These are phyloP conservation scores for Byssochlamys sp. DNA, from an alignment of 2,329 filamentous ascomycete genomes.

Conservation along the genomic window DNA sequence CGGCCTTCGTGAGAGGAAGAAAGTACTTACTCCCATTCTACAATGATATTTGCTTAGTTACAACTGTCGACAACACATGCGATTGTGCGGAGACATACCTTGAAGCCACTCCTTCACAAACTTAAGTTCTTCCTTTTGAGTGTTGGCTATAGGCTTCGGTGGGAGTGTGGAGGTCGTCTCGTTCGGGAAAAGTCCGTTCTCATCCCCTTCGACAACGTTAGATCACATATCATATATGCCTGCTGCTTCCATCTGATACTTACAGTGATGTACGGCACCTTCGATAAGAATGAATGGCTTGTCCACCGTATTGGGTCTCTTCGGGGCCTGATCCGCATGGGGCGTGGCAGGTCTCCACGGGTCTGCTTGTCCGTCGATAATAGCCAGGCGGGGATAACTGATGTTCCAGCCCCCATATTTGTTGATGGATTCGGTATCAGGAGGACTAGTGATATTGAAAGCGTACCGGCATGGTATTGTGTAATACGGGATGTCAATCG, in stretches of 20 bases:
- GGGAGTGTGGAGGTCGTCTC: slow-evolving; percentile 41
- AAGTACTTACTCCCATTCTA: background rate
- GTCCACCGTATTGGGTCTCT: slow-evolving; percentile 49
- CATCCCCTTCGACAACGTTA: slow-evolving; percentile 29
- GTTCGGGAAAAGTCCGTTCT: slow-evolving; percentile 43
- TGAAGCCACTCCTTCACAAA: slow-evolving; percentile 45
- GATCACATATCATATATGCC: background rate
- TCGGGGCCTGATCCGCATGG: slow-evolving; percentile 53
- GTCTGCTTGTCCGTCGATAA: slow-evolving; percentile 68
- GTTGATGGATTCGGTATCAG: slow-evolving; percentile 61
- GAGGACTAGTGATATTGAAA: slow-evolving; percentile 59
- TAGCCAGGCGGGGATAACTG: slow-evolving; percentile 63
- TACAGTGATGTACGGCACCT: slow-evolving; percentile 8
- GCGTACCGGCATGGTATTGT: slow-evolving; percentile 54
- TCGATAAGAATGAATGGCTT: slow-evolving; percentile 65
- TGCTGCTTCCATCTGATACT: background rate
- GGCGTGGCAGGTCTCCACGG: slow-evolving; percentile 69
- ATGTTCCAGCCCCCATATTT: slow-evolving; percentile 66
- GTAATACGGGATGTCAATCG: slow-evolving; percentile 54
- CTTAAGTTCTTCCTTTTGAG: slow-evolving; percentile 36
- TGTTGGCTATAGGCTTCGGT: slow-evolving; percentile 37
- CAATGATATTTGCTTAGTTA: background rate
- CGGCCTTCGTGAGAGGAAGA: background rate
- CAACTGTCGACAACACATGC: background rate
- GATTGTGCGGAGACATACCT: slow-evolving; percentile 13